phyloP scores from a whole-genome alignment of 2,329 filamentous ascomycete species.

The Trichothecium sympodiale region DNA sequence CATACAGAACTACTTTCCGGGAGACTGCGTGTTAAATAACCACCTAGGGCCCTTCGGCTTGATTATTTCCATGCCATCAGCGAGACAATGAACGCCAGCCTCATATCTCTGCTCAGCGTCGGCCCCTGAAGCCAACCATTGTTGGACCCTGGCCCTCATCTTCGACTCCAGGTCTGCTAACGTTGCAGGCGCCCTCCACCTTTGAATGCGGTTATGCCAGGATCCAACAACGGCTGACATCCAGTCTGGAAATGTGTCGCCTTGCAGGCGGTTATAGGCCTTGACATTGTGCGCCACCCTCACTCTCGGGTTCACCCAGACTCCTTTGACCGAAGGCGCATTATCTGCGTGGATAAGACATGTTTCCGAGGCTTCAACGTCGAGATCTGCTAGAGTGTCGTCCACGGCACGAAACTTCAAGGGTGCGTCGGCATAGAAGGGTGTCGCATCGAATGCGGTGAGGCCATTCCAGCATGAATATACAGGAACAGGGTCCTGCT shows the following conservation, averaged over 20 bases:
- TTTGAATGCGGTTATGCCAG: conserved; percentile 22
- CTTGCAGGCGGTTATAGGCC: conserved; percentile 41
- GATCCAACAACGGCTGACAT: conserved; percentile 21
- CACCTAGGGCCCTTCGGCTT: conserved; percentile 17
- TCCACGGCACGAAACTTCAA: conserved; percentile 52
- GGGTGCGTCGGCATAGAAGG: conserved; percentile 34
- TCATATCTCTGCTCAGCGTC: conserved; percentile 6
- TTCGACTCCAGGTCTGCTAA: not conserved
- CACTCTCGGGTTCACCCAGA: conserved; percentile 60
- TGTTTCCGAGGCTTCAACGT: conserved; percentile 67
- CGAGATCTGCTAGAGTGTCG: conserved; percentile 47
- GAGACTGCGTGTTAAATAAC: too few relatives aligned
- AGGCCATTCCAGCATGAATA: conserved; percentile 35
- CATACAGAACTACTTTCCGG: too few relatives aligned
- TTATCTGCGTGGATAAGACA: conserved; percentile 69
- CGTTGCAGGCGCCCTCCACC: conserved; percentile 7
- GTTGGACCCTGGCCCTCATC: conserved; percentile 20
- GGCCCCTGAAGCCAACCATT: conserved; percentile 18
- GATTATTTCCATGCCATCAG: conserved; percentile 50
- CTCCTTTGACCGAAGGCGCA: conserved; percentile 40
- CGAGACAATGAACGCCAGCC: conserved; percentile 29
- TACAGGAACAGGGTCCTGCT: conserved; percentile 32
- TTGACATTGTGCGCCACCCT: conserved; percentile 50
- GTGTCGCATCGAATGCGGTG: conserved; percentile 26
- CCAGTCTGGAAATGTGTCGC: not conserved